These are phyloP conservation scores for Coniochaeta sp. DNA, from an alignment of 2,329 filamentous ascomycete genomes.

Conservation along the genomic window DNA sequence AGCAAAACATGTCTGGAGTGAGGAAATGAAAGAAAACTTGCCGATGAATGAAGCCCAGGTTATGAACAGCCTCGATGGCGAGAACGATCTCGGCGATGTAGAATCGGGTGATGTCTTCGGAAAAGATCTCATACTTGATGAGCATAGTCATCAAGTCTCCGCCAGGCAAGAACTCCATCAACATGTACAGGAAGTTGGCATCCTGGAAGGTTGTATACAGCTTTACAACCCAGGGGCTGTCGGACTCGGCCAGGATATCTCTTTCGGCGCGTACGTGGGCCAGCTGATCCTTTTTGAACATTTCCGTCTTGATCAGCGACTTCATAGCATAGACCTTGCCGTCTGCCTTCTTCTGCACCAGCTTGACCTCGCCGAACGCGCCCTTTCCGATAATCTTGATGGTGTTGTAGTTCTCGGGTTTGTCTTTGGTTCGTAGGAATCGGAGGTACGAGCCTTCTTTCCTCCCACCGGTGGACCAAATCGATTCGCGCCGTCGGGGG, in stretches of 20 bases:
- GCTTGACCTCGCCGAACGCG: conserved; percentile 95
- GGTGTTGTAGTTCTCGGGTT: conserved; percentile 89
- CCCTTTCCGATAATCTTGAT: conserved; percentile 99
- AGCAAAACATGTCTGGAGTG: neutral
- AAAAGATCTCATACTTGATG: conserved; percentile 99
- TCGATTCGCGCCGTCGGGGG: conserved; percentile 70
- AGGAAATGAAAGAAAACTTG: conserved; percentile 35
- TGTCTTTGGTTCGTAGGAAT: conserved; percentile 88
- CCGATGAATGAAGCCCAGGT: conserved; percentile 97
- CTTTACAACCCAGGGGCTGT: conserved; percentile 99
- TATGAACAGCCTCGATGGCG: conserved; percentile 98
- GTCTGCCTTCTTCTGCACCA: conserved; percentile 93
- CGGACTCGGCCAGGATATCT: conserved; percentile 97
- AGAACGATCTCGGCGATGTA: conserved; percentile 98
- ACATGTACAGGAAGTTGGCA: conserved; percentile 90
- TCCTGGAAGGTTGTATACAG: conserved; percentile 98
- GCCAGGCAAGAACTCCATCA: conserved; percentile 98
- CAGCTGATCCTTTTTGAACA: conserved; percentile 99
- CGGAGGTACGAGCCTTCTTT: conserved; percentile 90
- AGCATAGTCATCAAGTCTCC: conserved; percentile 99
- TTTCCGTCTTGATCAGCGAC: conserved; percentile 96
- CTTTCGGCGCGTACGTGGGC: conserved; percentile 95
- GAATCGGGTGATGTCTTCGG: conserved; percentile 95
- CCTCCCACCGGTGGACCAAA: conserved; percentile 76
- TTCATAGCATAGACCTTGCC: conserved; percentile 98